Conservation (phyloP, 306 rosid species). For the Crataegus laevigata region DNA sequence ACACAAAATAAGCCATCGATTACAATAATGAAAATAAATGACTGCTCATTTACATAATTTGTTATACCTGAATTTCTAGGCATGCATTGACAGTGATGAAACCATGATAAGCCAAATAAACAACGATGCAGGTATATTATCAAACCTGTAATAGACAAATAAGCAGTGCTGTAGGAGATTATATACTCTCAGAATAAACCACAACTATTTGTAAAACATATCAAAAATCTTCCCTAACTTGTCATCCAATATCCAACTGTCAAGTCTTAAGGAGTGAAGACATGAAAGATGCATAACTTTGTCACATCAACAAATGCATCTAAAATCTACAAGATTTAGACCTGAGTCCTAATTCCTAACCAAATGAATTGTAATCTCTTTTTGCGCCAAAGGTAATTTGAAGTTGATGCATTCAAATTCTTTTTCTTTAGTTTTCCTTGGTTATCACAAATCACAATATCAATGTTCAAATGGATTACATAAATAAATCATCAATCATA, state of each 20-base stretch:
- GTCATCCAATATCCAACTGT: conserved; percentile 45
- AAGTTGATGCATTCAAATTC: not conserved
- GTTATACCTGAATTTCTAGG: too few species aligned
- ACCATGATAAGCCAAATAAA: too few species aligned
- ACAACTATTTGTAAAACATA: too few species aligned
- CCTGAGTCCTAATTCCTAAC: not conserved
- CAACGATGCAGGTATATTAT: too few species aligned
- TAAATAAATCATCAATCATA: not conserved
- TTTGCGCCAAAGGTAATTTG: not conserved
- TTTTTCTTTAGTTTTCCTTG: not conserved
- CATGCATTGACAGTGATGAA: too few species aligned
- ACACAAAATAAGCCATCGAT: too few species aligned
- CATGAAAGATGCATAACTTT: conserved; percentile 34
- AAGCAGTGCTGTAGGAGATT: too few species aligned
- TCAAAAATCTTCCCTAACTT: too few species aligned
- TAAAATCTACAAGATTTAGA: conserved; percentile 1
- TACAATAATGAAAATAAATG: too few species aligned
- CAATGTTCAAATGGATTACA: not conserved
- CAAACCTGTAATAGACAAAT: too few species aligned
- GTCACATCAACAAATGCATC: conserved; percentile 13
- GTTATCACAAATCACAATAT: not conserved
- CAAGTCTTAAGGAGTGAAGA: conserved; percentile 42
- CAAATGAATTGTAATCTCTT: not conserved
- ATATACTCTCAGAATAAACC: too few species aligned
- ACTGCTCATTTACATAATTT: too few species aligned